A percentile compares a stretch with the other conserved stretches of the same genome.
phyloP scores from a whole-genome alignment of 306 rosid species.

The Mimosa pudica region DNA sequence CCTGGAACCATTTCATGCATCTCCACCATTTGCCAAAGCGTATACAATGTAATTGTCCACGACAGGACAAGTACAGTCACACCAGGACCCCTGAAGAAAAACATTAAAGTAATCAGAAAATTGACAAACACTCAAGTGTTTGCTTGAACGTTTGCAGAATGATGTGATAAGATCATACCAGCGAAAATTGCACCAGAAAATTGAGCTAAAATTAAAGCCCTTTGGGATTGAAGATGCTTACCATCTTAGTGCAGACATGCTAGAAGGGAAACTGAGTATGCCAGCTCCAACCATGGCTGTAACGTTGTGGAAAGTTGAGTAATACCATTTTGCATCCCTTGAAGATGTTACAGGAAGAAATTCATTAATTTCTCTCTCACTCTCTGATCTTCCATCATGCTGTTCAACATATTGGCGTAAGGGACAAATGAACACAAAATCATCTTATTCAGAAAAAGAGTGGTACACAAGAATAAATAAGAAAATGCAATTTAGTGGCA shows the following conservation, averaged over 20 bases:
- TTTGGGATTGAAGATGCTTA: slow-evolving; percentile 30
- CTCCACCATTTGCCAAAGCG: slow-evolving; percentile 84
- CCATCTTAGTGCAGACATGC: slow-evolving; percentile 79
- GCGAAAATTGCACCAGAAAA: no score
- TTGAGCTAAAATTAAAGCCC: not conserved
- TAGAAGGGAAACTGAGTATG: slow-evolving; percentile 61
- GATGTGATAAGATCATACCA: not conserved
- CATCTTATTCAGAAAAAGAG: slow-evolving; percentile 7
- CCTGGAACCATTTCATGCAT: slow-evolving; percentile 94
- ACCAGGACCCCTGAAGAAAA: slow-evolving; percentile 72
- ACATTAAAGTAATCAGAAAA: not conserved
- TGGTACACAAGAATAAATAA: not conserved
- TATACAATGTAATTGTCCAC: slow-evolving; percentile 71
- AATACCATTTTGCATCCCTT: slow-evolving; percentile 48
- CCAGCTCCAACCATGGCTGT: slow-evolving; percentile 95
- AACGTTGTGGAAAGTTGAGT: slow-evolving; percentile 65
- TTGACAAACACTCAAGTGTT: not conserved
- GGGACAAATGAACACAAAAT: not conserved
- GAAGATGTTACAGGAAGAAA: slow-evolving; percentile 83
- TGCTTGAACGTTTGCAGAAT: not conserved
- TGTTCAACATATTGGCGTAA: slow-evolving; percentile 21
- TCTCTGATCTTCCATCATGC: slow-evolving; percentile 38
- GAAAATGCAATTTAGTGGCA: not conserved
- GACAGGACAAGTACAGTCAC: slow-evolving; percentile 55
- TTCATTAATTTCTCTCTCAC: slow-evolving; percentile 54